Conservation (phyloP, 305 asterid genomes). For the Plantago coronopus region DNA sequence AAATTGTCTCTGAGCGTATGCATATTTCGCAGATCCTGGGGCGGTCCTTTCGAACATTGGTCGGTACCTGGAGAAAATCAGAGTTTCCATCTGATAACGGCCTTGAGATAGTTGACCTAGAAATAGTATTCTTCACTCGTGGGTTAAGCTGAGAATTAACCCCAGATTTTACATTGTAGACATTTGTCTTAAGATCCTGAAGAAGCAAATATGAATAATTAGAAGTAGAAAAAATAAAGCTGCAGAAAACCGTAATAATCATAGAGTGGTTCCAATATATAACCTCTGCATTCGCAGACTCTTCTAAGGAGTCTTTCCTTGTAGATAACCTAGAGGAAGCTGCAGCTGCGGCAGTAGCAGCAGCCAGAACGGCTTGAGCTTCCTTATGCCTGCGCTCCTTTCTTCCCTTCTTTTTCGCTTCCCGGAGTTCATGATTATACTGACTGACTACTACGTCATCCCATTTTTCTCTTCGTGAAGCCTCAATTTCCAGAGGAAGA, state of each 20-base stretch:
- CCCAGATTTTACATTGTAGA: constrained; percentile 42
- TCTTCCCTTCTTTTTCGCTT: constrained; percentile 88
- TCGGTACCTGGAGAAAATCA: constrained; percentile 38
- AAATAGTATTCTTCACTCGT: constrained; percentile 58
- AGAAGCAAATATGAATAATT: constrained; percentile 2
- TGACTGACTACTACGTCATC: constrained; percentile 77
- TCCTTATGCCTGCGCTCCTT: constrained; percentile 92
- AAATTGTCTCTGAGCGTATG: constrained; percentile 71
- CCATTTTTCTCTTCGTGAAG: constrained; percentile 69
- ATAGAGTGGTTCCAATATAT: constrained; percentile 15
- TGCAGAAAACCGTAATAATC: constrained; percentile 1
- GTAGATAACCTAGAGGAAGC: constrained; percentile 80
- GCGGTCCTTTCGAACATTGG: constrained; percentile 59
- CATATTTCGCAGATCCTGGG: constrained; percentile 85
- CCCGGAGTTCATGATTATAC: constrained; percentile 74
- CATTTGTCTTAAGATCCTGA: constrained; percentile 52
- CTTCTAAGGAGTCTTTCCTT: constrained; percentile 82
- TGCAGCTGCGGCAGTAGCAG: constrained; percentile 99
- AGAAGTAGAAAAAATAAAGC: background rate
- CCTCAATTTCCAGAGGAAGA: constrained; percentile 71
- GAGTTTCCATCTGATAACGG: constrained; percentile 48
- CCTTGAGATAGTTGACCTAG: constrained; percentile 52
- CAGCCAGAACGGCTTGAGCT: constrained; percentile 96
- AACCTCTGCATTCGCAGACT: constrained; percentile 62
- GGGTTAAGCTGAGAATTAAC: constrained; percentile 56